A percentile compares a stretch with the other conserved stretches of the same genome.
These are phyloP conservation scores for Cutaneotrichosporon spelunceum DNA, from an alignment of 1,284 basidiomycete species.

Conservation along the genomic window DNA sequence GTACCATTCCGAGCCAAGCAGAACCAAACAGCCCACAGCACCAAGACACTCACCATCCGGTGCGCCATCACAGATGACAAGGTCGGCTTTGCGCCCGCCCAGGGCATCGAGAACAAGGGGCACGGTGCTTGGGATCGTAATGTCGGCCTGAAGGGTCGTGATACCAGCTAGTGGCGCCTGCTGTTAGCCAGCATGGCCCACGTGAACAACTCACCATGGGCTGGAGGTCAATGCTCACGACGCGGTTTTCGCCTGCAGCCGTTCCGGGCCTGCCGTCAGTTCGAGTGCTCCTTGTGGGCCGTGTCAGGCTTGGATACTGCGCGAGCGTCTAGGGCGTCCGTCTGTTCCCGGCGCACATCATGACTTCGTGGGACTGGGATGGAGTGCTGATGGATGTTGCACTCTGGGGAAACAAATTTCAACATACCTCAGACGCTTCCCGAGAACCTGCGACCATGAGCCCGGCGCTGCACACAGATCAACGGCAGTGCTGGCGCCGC, in stretches of 20 bases:
- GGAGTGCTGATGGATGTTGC: not conserved
- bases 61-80: constrained; percentile 61
- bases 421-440: constrained; percentile 47
- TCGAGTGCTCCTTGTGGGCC: not conserved
- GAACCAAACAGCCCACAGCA: not conserved
- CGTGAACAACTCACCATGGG: constrained; percentile 53
- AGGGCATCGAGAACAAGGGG: constrained; percentile 55
- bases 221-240: constrained; percentile 59
- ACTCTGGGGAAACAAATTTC: not conserved
- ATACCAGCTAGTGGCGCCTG: constrained; percentile 57
- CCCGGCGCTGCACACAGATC: constrained; percentile 61
- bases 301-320: not conserved
- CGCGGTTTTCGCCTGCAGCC: constrained; percentile 34
- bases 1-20: not conserved
- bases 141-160: constrained; percentile 57
- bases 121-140: constrained; percentile 57
- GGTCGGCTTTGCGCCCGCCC: constrained; percentile 54
- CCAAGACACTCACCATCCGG: constrained; percentile 54
- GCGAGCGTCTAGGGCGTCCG: not conserved
- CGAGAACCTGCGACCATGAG: constrained; percentile 50
- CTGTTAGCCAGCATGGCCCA: not conserved
- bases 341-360: not conserved
- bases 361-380: not conserved
- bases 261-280: constrained; percentile 20
- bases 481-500: constrained; percentile 53